Evolutionary conservation across 441 rosid species (phyloP), one percentile per base, ranked within the genome.

Genomic region (Eruca vesicaria): DNA sequence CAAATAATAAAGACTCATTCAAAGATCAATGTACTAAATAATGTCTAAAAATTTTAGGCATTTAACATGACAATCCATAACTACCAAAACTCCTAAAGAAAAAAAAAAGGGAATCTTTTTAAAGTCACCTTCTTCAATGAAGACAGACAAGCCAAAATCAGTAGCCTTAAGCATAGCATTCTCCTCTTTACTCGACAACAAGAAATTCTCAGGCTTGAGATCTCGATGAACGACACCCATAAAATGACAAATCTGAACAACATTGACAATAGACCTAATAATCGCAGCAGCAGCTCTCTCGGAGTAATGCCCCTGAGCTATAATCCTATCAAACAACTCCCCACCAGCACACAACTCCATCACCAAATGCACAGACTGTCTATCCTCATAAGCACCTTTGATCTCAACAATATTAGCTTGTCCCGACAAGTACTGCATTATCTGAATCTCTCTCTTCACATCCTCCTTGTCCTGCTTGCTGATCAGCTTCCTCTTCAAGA

Each of bases 281-380:
- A 95, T 84, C 26, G 77, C 77, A 64, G 98, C 94, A n/a, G 97
- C 98, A 66, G 89, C 98, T 67, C 84, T 83, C 90, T 93, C 98
- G 0, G 91, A 79, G 73, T 93, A 91, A 77, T 90, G 91, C 19
- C 97, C 97, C 31, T 84, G 84, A 28, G 89, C 90, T 68, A 85
- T 84, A 50, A 91, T 93, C 77, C 89, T 77, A 79, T 89, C 97
- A 38, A 93, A 93, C 57, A 93, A 85, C 86, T 93, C 98, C 35
- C 98, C 98, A 3, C 98, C 98, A 56, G 97, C 93, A 69, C 98
- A 93, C 72, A 93, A 82, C 80, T 93, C 98, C 98, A 93, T 93
- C 43, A 91, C 94, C 38, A 93, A 80, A 77, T 93, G 94, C 45
- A 91, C 89, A 43, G 90, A 86, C 55, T 84, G 86, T 66, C 82